Evolutionary conservation across 2,329 filamentous ascomycete species (phyloP).

Genomic region (Penicillium sp.): DNA sequence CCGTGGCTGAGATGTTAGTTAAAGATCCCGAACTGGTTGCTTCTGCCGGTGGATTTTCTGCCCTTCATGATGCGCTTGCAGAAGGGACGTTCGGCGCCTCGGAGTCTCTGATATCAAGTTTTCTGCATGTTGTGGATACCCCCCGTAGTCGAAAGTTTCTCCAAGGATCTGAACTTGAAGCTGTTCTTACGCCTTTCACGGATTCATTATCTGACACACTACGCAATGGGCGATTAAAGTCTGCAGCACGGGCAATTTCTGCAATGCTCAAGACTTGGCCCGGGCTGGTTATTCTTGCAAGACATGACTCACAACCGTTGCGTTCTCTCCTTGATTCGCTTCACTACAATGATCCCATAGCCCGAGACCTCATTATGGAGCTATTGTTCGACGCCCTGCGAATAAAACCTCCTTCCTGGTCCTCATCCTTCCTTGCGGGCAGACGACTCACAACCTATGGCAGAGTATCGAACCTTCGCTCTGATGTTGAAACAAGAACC

Average conservation of each 20-base stretch:
- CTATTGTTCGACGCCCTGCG: constrained; percentile 78
- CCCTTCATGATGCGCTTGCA: constrained; percentile 85
- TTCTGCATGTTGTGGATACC: constrained; percentile 83
- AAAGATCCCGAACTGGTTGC: constrained; percentile 79
- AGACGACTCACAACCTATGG: constrained; percentile 92
- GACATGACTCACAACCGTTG: constrained; percentile 83
- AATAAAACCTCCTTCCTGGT: constrained; percentile 93
- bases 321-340: constrained; percentile 71
- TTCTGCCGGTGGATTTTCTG: constrained; percentile 76
- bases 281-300: constrained; percentile 80
- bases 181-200: constrained; percentile 88
- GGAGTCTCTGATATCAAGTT: constrained; percentile 81
- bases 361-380: constrained; percentile 78
- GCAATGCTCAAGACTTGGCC: constrained; percentile 90
- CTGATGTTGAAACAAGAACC: constrained; percentile 54
- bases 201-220: constrained; percentile 63
- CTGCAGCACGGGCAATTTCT: constrained; percentile 90
- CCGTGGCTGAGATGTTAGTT: constrained; percentile 84
- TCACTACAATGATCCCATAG: constrained; percentile 55
- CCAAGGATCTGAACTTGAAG: constrained; percentile 84
- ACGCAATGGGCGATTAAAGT: constrained; percentile 68
- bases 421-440: constrained; percentile 89
- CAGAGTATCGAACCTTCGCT: constrained; percentile 80
- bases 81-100: constrained; percentile 91
- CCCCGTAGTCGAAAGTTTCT: constrained; percentile 77